These are phyloP conservation scores for Plasmodium falciparum DNA, from an alignment of 169 alveolate genomes.

Conservation along the genomic window DNA sequence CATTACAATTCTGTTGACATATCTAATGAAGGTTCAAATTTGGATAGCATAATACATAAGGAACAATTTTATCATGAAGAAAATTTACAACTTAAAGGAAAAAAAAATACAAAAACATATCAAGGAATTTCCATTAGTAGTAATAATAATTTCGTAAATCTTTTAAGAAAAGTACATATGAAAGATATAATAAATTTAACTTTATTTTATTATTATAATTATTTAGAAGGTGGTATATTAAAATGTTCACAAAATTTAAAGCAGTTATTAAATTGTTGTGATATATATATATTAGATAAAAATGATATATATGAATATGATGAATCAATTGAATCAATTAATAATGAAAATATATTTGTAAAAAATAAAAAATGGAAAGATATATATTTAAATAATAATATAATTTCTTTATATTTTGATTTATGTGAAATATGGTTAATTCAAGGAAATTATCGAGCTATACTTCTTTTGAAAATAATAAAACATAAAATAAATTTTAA, in stretches of 20 bases:
- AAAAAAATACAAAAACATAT: neutral
- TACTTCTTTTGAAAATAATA: constrained; percentile 40
- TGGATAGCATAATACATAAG: neutral
- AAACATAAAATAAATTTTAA: constrained; percentile 54
- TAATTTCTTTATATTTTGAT: constrained; percentile 59
- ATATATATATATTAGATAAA: constrained; percentile 6
- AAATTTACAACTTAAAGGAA: neutral
- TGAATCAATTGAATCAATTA: constrained; percentile 31
- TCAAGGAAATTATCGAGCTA: constrained; percentile 27
- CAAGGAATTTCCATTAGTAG: neutral
- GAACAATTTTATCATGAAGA: too few relatives aligned
- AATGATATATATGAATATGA: constrained; percentile 67
- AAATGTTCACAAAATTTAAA: constrained; percentile 14
- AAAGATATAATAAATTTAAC: constrained; percentile 57
- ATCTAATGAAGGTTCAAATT: neutral
- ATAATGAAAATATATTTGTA: constrained; percentile 16
- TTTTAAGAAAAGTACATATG: constrained; percentile 16
- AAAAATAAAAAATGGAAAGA: neutral
- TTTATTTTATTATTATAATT: constrained; percentile 28
- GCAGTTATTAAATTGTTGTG: neutral
- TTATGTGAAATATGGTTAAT: constrained; percentile 72
- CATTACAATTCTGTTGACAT: neutral
- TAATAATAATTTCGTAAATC: neutral
- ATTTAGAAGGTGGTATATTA: constrained; percentile 13
- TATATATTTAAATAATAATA: constrained; percentile 18